Base-by-base conservation (phyloP, 176 grass and related monocot species). In the Oryza glumipatula region DNA sequence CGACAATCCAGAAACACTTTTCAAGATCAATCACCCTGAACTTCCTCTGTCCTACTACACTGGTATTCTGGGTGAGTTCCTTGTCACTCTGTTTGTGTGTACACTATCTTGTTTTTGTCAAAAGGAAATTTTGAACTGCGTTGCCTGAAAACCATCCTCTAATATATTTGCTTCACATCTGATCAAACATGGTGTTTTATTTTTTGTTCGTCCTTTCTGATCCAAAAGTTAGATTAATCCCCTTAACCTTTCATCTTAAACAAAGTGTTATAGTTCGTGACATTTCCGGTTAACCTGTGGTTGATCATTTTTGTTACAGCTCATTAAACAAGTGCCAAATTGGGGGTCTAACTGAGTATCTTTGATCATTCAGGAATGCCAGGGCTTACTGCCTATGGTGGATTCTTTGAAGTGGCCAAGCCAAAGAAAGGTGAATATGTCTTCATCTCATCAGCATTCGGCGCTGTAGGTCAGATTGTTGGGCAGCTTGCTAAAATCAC, bases 21-120 rank as follows among this genome's bases (percentile, higher is more conserved):
- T 81, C 69, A 92, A 94, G 78, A 86, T 96, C 67, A 91, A 82
- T 26, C 78, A 97, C 30, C 83, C 82, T 13, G 87, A 97, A 45
- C 3, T 92, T 0, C 87, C 91, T 48, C 82, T 94, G 19, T 94
- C 94, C 0, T 88, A 90, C 82, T 94, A 94, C 80, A 77, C 83
- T n/a, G 89, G 94, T 78, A 30, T 92, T 67, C 82, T 94, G 51
- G 94, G 91, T 97, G 77, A 28, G 86, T 76, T 65, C 21, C 4
- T 19, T 77, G 0, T 45, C 38, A 74, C 22, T 3, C 33, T 3
- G 3, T 45, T 11, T 1, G 6, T 2, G 8, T 8, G 6, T 35
- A 19, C 1, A 22, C 19, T 22, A 0, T 82, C 23, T 56, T 56
- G 52, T 7, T 49, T 21, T 49, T 68, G 15, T 49, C 19, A 6